phyloP scores from a whole-genome alignment of 768 basidiomycete species.

The Trametes cubensis region DNA sequence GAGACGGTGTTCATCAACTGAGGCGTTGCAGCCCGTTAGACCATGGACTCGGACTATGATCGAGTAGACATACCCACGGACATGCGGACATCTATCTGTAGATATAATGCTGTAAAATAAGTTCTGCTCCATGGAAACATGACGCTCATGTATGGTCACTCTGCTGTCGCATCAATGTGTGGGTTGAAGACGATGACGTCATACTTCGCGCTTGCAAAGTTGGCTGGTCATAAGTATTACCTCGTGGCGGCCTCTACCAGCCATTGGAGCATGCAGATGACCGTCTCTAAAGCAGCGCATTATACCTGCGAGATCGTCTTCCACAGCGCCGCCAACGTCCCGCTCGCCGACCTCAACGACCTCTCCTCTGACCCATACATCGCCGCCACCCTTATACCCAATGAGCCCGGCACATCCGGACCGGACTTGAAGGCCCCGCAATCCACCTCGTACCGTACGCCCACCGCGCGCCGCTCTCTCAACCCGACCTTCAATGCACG shows the following conservation, averaged over 20 bases:
- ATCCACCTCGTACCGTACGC: slow-evolving; percentile 30
- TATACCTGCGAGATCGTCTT: slow-evolving; percentile 31
- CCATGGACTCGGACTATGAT: too few species aligned
- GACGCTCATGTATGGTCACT: background rate
- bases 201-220: background rate
- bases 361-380: slow-evolving; percentile 35
- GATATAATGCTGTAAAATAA: background rate
- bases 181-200: background rate
- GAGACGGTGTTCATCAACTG: background rate
- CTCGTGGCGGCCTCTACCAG: too few species aligned
- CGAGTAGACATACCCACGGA: too few species aligned
- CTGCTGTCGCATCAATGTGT: too few species aligned
- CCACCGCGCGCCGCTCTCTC: slow-evolving; percentile 28
- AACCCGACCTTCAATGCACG: slow-evolving; percentile 30
- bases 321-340: slow-evolving; percentile 28
- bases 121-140: background rate
- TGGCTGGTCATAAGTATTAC: background rate
- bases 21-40: background rate
- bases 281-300: background rate
- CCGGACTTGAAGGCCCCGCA: slow-evolving; percentile 1
- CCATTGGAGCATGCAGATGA: background rate
- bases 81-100: too few species aligned
- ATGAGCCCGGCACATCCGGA: slow-evolving; percentile 3
- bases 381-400: slow-evolving; percentile 24
- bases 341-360: slow-evolving; percentile 30